Evolutionary conservation across 2,329 filamentous ascomycete genomes (phyloP).

Genomic region (Paramyrothecium sp.): DNA sequence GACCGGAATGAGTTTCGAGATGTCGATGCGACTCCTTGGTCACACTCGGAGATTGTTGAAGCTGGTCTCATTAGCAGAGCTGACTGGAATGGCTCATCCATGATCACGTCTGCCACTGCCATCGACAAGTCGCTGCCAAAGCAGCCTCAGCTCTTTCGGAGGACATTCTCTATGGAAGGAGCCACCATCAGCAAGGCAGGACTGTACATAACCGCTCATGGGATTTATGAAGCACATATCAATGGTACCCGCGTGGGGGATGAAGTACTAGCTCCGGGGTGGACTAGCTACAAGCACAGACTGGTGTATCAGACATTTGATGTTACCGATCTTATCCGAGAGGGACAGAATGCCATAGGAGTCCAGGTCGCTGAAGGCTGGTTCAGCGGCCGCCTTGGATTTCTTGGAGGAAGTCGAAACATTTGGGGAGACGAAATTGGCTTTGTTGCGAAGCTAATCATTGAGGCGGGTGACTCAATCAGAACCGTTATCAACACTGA

Average conservation of each 20-base stretch:
- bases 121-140: too few species aligned
- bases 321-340: not conserved
- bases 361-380: constrained; percentile 43
- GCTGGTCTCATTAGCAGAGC: too few species aligned
- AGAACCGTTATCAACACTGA: constrained; percentile 27
- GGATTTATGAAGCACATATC: not conserved
- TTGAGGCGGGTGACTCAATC: constrained; percentile 1
- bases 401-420: constrained; percentile 14
- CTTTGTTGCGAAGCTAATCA: constrained; percentile 33
- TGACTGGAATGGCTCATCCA: too few species aligned
- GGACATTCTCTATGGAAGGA: too few species aligned
- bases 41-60: too few species aligned
- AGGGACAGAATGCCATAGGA: not conserved
- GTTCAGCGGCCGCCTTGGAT: constrained; percentile 35
- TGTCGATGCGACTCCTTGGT: too few species aligned
- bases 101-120: too few species aligned
- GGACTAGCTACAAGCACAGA: not conserved
- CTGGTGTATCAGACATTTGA: not conserved
- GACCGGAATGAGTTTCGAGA: too few species aligned
- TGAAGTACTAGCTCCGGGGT: not conserved
- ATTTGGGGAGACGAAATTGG: constrained; percentile 35
- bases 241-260: not conserved
- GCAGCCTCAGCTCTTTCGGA: too few species aligned
- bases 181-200: not conserved
- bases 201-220: not conserved